phyloP scores from a whole-genome alignment of 2,329 filamentous ascomycete species.

The Colletotrichum gloeosporioides region DNA sequence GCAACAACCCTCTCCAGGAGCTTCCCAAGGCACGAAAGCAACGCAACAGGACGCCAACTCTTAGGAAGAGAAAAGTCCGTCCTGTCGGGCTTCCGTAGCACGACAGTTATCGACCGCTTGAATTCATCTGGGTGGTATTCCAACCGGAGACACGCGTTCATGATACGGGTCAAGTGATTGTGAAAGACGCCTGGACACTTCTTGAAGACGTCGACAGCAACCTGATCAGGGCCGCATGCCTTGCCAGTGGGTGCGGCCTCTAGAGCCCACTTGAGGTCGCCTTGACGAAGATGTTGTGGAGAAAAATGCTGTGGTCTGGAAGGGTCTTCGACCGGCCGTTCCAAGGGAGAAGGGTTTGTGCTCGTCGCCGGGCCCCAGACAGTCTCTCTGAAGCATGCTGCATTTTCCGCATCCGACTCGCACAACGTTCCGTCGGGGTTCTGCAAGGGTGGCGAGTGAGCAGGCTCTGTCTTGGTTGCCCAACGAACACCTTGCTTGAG shows the following conservation, averaged over 20 bases:
- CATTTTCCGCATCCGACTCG: too few species aligned
- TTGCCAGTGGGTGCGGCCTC: neutral
- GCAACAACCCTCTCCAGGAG: neutral
- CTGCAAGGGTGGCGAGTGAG: too few species aligned
- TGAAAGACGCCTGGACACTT: neutral
- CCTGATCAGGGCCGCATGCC: neutral
- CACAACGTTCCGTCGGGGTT: too few species aligned
- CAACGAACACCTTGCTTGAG: too few species aligned
- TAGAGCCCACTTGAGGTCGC: neutral
- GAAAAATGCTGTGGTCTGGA: fast-evolving
- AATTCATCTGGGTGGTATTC: neutral
- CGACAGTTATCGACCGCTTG: neutral
- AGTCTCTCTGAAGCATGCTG: too few species aligned
- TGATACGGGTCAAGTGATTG: neutral
- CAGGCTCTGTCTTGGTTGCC: too few species aligned
- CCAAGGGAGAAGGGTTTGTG: too few species aligned
- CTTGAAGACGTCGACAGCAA: neutral
- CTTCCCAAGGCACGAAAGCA: neutral
- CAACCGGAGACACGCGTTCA: neutral
- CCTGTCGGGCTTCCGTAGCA: neutral
- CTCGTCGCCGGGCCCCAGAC: too few species aligned
- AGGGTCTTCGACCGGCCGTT: too few species aligned
- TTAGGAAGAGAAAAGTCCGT: neutral
- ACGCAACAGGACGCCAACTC: neutral
- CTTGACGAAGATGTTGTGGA: neutral